Percentiles rank a stretch among this genome's conserved stretches.
phyloP scores from a whole-genome alignment of 2,329 filamentous ascomycete genomes.

The Alternaria brassicae region DNA sequence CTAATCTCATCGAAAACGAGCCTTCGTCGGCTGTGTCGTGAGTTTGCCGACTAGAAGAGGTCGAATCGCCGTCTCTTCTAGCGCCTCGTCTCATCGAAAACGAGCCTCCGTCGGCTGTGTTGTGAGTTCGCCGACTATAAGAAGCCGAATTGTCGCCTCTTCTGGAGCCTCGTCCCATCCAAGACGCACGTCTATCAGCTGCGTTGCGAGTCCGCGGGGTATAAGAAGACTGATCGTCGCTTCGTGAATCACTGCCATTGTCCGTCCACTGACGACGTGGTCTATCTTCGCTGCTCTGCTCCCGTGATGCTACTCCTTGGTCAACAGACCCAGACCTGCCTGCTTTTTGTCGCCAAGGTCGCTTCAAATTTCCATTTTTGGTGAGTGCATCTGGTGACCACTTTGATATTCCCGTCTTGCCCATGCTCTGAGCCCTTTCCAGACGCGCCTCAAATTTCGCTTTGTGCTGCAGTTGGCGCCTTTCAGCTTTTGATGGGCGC shows the following conservation, averaged over 20 bases:
- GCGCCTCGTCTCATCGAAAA: too few species aligned
- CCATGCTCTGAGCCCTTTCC: not conserved
- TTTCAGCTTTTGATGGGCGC: too few species aligned
- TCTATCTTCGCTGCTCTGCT: not conserved
- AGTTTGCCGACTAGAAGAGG: not conserved
- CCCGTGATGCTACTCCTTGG: not conserved
- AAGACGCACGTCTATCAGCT: not conserved
- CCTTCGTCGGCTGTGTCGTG: not conserved
- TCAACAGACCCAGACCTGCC: not conserved
- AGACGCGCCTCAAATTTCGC: not conserved
- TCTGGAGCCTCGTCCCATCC: not conserved
- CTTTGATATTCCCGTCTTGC: not conserved
- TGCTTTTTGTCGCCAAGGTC: not conserved
- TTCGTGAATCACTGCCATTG: not conserved
- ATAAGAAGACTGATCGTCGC: not conserved
- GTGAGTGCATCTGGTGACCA: not conserved
- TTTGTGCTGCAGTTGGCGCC: too few species aligned
- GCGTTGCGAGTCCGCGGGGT: not conserved
- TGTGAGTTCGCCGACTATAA: not conserved
- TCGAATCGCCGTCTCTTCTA: too few species aligned
- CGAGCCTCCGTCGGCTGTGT: too few species aligned
- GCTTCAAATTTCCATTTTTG: not conserved
- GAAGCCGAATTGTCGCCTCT: not conserved
- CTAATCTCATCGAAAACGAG: not conserved
- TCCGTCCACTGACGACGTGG: not conserved